These are phyloP conservation scores for Candida rishiriensis DNA, from an alignment of 805 yeast genomes.

Conservation along the genomic window DNA sequence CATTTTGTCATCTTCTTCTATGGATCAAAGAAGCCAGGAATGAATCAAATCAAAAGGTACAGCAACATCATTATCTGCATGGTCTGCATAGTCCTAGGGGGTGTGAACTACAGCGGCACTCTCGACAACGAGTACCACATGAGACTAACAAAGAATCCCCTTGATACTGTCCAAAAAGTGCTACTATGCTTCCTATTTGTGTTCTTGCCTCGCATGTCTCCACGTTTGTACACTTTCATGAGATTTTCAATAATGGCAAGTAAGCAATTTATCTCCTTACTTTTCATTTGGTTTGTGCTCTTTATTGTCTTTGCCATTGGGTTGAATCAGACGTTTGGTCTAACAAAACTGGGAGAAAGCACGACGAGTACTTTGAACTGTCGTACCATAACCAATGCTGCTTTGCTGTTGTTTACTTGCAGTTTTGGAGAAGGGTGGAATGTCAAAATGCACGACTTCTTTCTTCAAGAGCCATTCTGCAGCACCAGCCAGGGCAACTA, in stretches of 20 bases:
- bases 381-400: slow-evolving; percentile 72
- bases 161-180: slow-evolving; percentile 49
- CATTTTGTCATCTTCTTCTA: slow-evolving; percentile 42
- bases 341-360: slow-evolving; percentile 70
- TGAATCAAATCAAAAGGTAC: slow-evolving; percentile 56
- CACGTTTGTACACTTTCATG: slow-evolving; percentile 61
- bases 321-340: slow-evolving; percentile 79
- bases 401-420: slow-evolving; percentile 68
- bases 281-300: slow-evolving; percentile 74
- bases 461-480: slow-evolving; percentile 63
- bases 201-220: slow-evolving; percentile 42
- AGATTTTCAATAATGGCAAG: slow-evolving; percentile 72
- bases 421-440: slow-evolving; percentile 95
- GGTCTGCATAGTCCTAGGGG: slow-evolving; percentile 48
- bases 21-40: slow-evolving; percentile 40
- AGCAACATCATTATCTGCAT: slow-evolving; percentile 43
- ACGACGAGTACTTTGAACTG: slow-evolving; percentile 65
- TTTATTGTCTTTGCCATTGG: slow-evolving; percentile 83
- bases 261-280: slow-evolving; percentile 63
- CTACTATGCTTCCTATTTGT: slow-evolving; percentile 50
- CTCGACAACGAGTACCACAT: background rate
- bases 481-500: slow-evolving; percentile 30
- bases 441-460: slow-evolving; percentile 67
- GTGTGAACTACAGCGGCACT: slow-evolving; percentile 36
- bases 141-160: slow-evolving; percentile 15